A percentile compares a stretch with the other conserved stretches of the same genome.
Conservation (phyloP, 2,329 filamentous ascomycete genomes). For the Emericellopsis cladophorae region DNA sequence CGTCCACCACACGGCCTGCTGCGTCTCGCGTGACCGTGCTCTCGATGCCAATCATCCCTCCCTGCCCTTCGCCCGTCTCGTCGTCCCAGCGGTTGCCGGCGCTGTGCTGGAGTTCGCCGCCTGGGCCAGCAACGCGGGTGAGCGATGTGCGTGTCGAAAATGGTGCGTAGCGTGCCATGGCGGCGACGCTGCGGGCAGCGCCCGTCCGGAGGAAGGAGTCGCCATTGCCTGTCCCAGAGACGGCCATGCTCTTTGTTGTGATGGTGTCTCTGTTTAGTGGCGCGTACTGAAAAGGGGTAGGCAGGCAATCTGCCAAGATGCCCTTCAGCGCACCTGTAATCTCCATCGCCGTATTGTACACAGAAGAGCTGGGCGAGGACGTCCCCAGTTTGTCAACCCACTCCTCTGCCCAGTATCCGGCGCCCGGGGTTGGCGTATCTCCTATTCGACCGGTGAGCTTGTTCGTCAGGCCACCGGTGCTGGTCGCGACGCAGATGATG, state of each 20-base stretch:
- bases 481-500: conserved; percentile 55
- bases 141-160: conserved; percentile 35
- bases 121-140: conserved; percentile 51
- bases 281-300: conserved; percentile 28
- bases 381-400: conserved; percentile 31
- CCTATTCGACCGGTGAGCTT: conserved; percentile 77
- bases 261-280: conserved; percentile 9
- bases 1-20: conserved; percentile 26
- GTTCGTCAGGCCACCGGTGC: conserved; percentile 73
- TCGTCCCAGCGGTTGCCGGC: conserved; percentile 59
- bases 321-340: conserved; percentile 26
- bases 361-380: neutral
- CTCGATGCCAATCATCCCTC: conserved; percentile 77
- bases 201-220: conserved; percentile 70
- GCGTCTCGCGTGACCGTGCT: conserved; percentile 31
- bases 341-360: conserved; percentile 1
- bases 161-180: conserved; percentile 54
- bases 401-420: conserved; percentile 83
- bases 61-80: conserved; percentile 64
- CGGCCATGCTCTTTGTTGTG: conserved; percentile 30
- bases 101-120: conserved; percentile 61
- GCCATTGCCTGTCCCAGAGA: conserved; percentile 78
- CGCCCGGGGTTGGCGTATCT: conserved; percentile 72
- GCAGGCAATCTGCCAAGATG: conserved; percentile 47
- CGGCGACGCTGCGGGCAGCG: conserved; percentile 59